These are phyloP conservation scores for Phialophora verrucosa DNA, from an alignment of 2,329 filamentous ascomycete genomes.

Conservation along the genomic window DNA sequence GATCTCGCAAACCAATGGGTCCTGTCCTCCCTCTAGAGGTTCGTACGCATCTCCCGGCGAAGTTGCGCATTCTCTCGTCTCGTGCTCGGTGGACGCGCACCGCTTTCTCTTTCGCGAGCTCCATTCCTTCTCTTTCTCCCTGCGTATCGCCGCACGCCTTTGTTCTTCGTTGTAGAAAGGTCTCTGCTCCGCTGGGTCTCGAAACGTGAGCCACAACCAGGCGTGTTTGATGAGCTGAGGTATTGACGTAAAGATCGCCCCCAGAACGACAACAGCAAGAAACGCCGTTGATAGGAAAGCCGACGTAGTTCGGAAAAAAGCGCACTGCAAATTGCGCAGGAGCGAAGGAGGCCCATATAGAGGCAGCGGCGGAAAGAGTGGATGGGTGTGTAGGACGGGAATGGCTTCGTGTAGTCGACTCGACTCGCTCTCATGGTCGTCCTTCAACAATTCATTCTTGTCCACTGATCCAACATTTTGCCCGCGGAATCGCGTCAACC, in stretches of 20 bases:
- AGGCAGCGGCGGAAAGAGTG: conserved; percentile 82
- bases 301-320: conserved; percentile 69
- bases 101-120: conserved; percentile 49
- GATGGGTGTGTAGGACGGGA: conserved; percentile 73
- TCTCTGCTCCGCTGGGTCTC: conserved; percentile 64
- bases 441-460: conserved; percentile 18
- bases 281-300: conserved; percentile 80
- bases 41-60: conserved; percentile 61
- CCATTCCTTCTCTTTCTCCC: conserved; percentile 69
- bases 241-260: conserved; percentile 72
- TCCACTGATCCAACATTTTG: conserved; percentile 20
- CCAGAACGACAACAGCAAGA: conserved; percentile 74
- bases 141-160: conserved; percentile 62
- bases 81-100: conserved; percentile 27
- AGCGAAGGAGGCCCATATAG: conserved; percentile 77
- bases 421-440: conserved; percentile 25
- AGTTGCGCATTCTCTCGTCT: conserved; percentile 36
- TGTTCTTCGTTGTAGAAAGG: conserved; percentile 77
- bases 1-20: conserved; percentile 78
- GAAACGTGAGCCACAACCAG: conserved; percentile 62
- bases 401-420: conserved; percentile 45
- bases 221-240: conserved; percentile 57
- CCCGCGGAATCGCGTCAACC: conserved; percentile 32
- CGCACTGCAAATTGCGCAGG: conserved; percentile 68
- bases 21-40: conserved; percentile 79